Evolutionary conservation across 2,329 filamentous ascomycete species (phyloP).

Genomic region (Trichoderma gracile): DNA sequence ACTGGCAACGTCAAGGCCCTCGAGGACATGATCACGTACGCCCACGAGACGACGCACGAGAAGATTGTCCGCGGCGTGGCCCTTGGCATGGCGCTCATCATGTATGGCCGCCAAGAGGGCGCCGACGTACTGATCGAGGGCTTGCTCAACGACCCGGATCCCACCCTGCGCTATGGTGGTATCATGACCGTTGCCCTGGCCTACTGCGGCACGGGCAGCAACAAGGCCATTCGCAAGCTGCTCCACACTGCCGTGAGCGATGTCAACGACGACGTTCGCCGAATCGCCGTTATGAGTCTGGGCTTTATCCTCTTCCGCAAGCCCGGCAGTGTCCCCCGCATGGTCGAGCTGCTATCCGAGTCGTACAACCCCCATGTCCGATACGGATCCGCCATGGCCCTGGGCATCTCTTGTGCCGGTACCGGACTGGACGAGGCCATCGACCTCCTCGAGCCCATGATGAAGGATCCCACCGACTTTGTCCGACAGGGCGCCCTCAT

Average conservation of each 20-base stretch:
- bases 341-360: conserved; percentile 97
- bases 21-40: conserved; percentile 96
- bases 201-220: conserved; percentile 96
- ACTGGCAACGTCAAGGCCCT: conserved; percentile 93
- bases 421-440: conserved; percentile 96
- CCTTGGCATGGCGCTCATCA: conserved; percentile 95
- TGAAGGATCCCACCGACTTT: conserved; percentile 98
- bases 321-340: conserved; percentile 92
- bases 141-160: conserved; percentile 88
- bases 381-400: conserved; percentile 96
- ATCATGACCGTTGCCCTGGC: conserved; percentile 98
- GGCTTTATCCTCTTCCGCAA: conserved; percentile 99
- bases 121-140: conserved; percentile 94
- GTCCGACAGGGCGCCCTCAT: conserved; percentile 96
- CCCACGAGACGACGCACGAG: conserved; percentile 96
- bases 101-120: conserved; percentile 93
- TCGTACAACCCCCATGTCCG: conserved; percentile 98
- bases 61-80: conserved; percentile 97
- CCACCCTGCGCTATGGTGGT: conserved; percentile 90
- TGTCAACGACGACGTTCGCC: conserved; percentile 94
- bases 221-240: conserved; percentile 95
- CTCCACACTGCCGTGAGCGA: conserved; percentile 96
- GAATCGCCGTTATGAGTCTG: conserved; percentile 95
- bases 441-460: conserved; percentile 96
- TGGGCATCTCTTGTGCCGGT: conserved; percentile 96